Evolutionary conservation across 306 rosid genomes (phyloP).

Genomic region (Vigna radiata): DNA sequence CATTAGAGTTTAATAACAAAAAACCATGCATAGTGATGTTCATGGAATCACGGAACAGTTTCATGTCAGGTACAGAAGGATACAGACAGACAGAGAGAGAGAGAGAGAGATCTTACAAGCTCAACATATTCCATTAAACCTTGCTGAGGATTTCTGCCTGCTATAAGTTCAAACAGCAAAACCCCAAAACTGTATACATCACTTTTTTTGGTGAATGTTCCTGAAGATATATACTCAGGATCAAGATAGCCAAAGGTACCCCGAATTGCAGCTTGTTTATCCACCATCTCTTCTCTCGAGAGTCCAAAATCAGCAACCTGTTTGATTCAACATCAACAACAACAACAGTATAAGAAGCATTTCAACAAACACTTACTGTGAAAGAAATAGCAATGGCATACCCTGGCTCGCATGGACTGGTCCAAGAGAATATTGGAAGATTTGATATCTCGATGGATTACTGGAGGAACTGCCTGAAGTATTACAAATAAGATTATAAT

Average conservation of each 20-base stretch:
- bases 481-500: conserved; percentile 8
- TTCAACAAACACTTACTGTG: conserved; percentile 5
- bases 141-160: conserved; percentile 96
- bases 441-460: conserved; percentile 93
- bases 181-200: conserved; percentile 98
- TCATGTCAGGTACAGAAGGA: conserved; percentile 28
- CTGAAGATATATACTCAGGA: conserved; percentile 91
- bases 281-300: conserved; percentile 95
- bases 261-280: conserved; percentile 76
- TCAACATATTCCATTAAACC: conserved; percentile 97
- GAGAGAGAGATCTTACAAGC: conserved; percentile 68
- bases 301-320: conserved; percentile 99
- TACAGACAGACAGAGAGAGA: conserved; percentile 23
- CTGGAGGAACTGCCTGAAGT: conserved; percentile 95
- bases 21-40: not conserved
- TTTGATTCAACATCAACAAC: conserved; percentile 41
- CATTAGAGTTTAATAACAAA: conserved; percentile 5
- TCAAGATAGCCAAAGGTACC: conserved; percentile 98
- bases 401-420: conserved; percentile 94
- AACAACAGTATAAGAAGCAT: conserved; percentile 14
- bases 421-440: conserved; percentile 90
- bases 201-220: conserved; percentile 93
- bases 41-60: too few species aligned
- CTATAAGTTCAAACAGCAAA: conserved; percentile 91
- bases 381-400: conserved; percentile 44